These are phyloP conservation scores for Silybum marianum DNA, from an alignment of 129 eudicot species.

Conservation along the genomic window DNA sequence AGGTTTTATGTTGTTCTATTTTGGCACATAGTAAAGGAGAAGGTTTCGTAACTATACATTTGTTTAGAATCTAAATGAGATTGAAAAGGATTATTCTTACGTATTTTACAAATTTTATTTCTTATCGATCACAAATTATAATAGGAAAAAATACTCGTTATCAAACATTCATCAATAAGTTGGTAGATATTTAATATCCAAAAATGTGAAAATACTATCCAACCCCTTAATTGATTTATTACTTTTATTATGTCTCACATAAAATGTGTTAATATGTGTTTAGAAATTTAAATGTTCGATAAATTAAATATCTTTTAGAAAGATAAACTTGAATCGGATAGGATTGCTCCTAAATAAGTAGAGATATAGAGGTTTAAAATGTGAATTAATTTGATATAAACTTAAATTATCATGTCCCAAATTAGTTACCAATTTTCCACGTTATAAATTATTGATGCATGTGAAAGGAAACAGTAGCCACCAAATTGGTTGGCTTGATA, in stretches of 20 bases:
- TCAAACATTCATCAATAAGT: not conserved
- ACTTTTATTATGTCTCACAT: not conserved
- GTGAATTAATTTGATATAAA: too few species aligned
- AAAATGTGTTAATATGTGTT: not conserved
- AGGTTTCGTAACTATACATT: not conserved
- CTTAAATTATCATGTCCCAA: not conserved
- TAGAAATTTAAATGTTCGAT: not conserved
- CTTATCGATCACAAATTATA: not conserved
- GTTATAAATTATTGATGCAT: not conserved
- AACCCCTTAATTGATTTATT: not conserved
- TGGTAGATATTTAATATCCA: not conserved
- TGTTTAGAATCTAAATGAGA: not conserved
- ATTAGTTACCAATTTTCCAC: not conserved
- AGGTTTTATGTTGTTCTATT: not conserved
- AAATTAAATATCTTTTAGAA: not conserved
- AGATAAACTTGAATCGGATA: not conserved
- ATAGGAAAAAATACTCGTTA: not conserved
- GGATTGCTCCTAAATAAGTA: not conserved
- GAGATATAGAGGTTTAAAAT: not conserved
- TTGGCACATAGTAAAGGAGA: not conserved
- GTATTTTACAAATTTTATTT: not conserved
- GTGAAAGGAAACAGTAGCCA: not conserved
- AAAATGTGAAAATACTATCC: not conserved
- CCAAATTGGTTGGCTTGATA: not conserved
- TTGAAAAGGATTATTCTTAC: not conserved